phyloP scores from a whole-genome alignment of 345 rosid species.

The Sapria himalayana region DNA sequence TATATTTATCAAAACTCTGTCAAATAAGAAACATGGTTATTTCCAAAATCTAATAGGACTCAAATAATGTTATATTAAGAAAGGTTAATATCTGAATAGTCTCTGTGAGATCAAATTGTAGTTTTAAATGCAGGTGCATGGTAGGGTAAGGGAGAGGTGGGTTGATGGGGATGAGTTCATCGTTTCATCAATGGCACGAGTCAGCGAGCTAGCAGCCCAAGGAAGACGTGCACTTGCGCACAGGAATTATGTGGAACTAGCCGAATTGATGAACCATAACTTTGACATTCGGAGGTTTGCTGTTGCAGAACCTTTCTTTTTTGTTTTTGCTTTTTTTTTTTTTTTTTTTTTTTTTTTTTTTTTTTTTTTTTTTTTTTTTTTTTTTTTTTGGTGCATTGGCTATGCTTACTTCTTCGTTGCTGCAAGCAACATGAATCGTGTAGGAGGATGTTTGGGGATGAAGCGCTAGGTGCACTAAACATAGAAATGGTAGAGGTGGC shows the following conservation, averaged over 20 bases:
- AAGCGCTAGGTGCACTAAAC: slow-evolving; percentile 45
- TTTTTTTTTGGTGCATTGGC: not conserved
- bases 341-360: too few relatives aligned
- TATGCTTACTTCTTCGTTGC: not conserved
- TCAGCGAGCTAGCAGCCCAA: slow-evolving; percentile 43
- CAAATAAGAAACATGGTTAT: too few relatives aligned
- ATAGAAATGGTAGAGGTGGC: slow-evolving; percentile 85
- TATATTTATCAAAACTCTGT: too few relatives aligned
- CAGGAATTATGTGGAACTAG: slow-evolving; percentile 44
- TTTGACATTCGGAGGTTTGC: slow-evolving; percentile 68
- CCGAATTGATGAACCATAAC: slow-evolving; percentile 56
- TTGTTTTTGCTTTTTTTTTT: not conserved
- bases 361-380: too few relatives aligned
- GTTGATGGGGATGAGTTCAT: slow-evolving; percentile 65
- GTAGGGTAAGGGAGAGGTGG: slow-evolving; percentile 74
- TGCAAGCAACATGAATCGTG: not conserved
- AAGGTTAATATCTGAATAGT: too few relatives aligned
- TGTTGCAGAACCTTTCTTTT: not conserved
- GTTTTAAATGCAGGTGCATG: slow-evolving; percentile 47
- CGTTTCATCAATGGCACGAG: slow-evolving; percentile 46
- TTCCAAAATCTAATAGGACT: too few relatives aligned
- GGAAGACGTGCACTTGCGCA: slow-evolving; percentile 40
- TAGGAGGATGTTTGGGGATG: slow-evolving; percentile 81
- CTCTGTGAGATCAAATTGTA: not conserved
- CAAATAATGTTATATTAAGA: too few relatives aligned